Evolutionary conservation across 495 filamentous ascomycete species (phyloP), one percentile per base, ranked within the genome.

Genomic region (Neurospora sp.): DNA sequence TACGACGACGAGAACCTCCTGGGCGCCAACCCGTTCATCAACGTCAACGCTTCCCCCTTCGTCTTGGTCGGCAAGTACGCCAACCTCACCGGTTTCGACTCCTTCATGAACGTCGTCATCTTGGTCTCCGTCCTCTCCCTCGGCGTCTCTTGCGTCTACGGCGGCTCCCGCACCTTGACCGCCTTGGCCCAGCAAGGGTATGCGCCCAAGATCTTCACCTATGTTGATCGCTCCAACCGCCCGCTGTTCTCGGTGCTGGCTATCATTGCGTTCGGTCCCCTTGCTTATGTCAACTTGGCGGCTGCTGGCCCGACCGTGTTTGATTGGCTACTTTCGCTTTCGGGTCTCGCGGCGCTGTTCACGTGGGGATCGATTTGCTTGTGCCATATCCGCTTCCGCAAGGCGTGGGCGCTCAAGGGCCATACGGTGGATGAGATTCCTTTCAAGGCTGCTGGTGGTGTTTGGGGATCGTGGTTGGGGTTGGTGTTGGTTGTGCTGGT

Each of bases 21-120:
- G 31, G 82, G 83, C 40, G 85, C 84, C 9, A 75, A 80, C 72
- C 85, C 73, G 78, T 89, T 78, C 79, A 83, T 76, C 75, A 78
- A 86, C 78, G 73, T 87, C 80, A 84, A 89, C 72, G 90, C 89
- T 44, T 93, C 92, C 3, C 92, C 92, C 8, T 93, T 94, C 74
- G 92, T 93, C 3, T 84, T 94, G 31, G 90, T 92, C 11, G 89
- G 92, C 71, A 80, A 87, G 72, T 84, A 89, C 69, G 92, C 92
- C 4, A 88, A 89, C 74, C 87, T 94, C 69, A 79, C 78, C 2
- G 90, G 89, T 8, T 88, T 91, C 69, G 89, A 91, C 54, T 88
- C 88, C 62, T 88, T 94, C 79, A 90, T 94, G 84, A 94, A 93
- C 78, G 87, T 89, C 70, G 85, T 93, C 76, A 92, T 94, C 78